Base-by-base conservation (phyloP, 2,329 filamentous ascomycete species). In the Trichophyton schoenleinii region DNA sequence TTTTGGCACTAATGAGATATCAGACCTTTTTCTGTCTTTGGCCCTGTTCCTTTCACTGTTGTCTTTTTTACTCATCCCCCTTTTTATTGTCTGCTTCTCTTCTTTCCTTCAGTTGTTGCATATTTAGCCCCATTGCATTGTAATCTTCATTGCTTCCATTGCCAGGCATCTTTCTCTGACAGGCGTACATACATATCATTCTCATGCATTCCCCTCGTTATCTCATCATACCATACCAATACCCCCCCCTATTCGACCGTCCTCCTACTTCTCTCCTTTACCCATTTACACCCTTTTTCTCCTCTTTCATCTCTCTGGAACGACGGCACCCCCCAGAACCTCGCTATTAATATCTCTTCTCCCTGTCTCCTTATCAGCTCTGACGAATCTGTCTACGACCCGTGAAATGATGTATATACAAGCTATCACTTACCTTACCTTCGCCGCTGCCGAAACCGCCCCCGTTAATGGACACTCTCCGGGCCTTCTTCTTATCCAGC, bases 361-460 rank as follows among this genome's bases (percentile, higher is more conserved):
- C 44, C 44, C 13, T 22, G 22, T 9, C 20, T 25, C 22, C 20
- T 22, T 9, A 22, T 49, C 22, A 25, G 22, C 20, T 5, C 49
- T 55, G 25, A 55, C 49, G 49, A 55, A 34, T 18, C 49, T 28
- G 49, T 28, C 49, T n/a, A 55, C 49, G 49, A 55, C 49, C 49
- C n/a, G 34, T 55, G 49, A 55, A 22, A 55, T 55, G 49, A 55
- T 55, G 49, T 55, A 55, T 55, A 55, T 55, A 55, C 49, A 55
- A 55, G 28, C 49, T 55, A 34, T 31, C 49, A 34, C 28, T 55
- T n/a, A 36, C 49, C 28, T 36, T n/a, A 36, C 49, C 31, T 18
- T 44, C 18, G 34, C 34, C 49, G n/a, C n/a, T 36, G 25, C 11
- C 28, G n/a, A n/a, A 34, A 18, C 49, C 28, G n/a, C 49, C 49